Percentiles rank a stretch among this genome's conserved stretches.
Evolutionary conservation across 2,329 filamentous ascomycete genomes (phyloP).

Genomic region (Penicillium sp.): DNA sequence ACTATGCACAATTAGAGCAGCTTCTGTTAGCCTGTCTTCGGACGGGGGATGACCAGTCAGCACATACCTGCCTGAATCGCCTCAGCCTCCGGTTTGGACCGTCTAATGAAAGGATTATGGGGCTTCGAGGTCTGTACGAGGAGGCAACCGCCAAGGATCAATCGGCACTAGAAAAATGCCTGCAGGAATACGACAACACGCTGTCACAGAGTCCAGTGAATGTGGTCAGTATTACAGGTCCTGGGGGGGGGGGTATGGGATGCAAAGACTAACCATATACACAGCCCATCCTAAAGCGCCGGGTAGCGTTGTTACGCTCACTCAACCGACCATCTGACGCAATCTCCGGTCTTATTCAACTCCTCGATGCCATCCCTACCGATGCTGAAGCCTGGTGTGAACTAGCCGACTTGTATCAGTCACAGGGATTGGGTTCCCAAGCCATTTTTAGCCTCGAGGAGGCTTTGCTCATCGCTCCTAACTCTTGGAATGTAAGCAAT

Average conservation of each 20-base stretch:
- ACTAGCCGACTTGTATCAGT: constrained; percentile 80
- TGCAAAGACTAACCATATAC: constrained; percentile 32
- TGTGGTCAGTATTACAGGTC: constrained; percentile 59
- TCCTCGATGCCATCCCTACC: constrained; percentile 81
- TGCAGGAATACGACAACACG: constrained; percentile 75
- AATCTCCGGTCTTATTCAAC: constrained; percentile 67
- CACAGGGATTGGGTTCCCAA: constrained; percentile 75
- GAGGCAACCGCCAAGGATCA: constrained; percentile 74
- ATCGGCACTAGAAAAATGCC: constrained; percentile 64
- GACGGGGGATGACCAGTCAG: constrained; percentile 77
- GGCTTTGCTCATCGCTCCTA: constrained; percentile 79
- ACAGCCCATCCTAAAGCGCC: constrained; percentile 80
- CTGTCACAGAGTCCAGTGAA: constrained; percentile 74
- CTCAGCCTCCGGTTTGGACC: constrained; percentile 78
- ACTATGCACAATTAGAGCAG: constrained; percentile 86
- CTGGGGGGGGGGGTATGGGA: background rate
- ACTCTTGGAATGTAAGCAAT: constrained; percentile 84
- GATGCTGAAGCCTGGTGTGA: constrained; percentile 95
- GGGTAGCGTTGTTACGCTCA: constrained; percentile 74
- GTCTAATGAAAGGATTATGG: constrained; percentile 82
- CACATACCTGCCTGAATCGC: constrained; percentile 70
- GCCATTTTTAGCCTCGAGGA: constrained; percentile 89
- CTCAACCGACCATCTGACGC: constrained; percentile 71
- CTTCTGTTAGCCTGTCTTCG: constrained; percentile 80
- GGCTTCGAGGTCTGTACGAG: constrained; percentile 75